Base-by-base conservation (phyloP, 2,329 filamentous ascomycete species). In the Microdochium bolleyi region DNA sequence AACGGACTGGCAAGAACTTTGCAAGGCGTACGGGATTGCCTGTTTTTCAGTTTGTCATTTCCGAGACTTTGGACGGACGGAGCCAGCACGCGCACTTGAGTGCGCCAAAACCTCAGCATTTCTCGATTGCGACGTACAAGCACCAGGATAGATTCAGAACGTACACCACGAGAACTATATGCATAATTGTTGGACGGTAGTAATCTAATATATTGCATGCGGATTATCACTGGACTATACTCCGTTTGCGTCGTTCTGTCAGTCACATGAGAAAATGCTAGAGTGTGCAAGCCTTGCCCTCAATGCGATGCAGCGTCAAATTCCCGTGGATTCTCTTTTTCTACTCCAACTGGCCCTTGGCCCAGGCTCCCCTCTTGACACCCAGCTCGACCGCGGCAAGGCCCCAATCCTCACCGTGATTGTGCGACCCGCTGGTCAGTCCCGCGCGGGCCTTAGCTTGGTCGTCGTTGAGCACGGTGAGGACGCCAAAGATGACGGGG, bases 391-490 rank as follows among this genome's bases (percentile, higher is more conserved):
- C 94, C 5, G 94, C 94, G 21, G 92, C 94, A 61, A 83, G 78
- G 3, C 94, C 94, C 94, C 94, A 99, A 70, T 97, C 92, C 73
- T 94, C 87, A 25, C 94, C 94, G 72, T 99, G 92, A 72, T 97
- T 97, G 69, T 97, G 94, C 60, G 83, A 76, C 24, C 76, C 78
- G 24, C 59, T 55, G n/a, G 73, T 70, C 53, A 96, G 72, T 1
- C 94, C 94, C 16, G 94, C 92, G 58, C 94, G 82, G 52, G 87
- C 85, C 70, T 87, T 75, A 13, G 90, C 94, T 73, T 99, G 94
- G 64, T 92, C 86, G 66, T 97, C 92, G 52, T 72, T 88, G 62
- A 99, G 73, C 50, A 97, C 84, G 22, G 94, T 99, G 69, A 99
- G 74, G 61, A 97, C 76, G 14, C 94, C 92, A 70, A 97, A 96